A percentile compares a stretch with the other conserved stretches of the same genome.
Evolutionary conservation across 768 basidiomycete genomes (phyloP).

Genomic region (Russula sp.): DNA sequence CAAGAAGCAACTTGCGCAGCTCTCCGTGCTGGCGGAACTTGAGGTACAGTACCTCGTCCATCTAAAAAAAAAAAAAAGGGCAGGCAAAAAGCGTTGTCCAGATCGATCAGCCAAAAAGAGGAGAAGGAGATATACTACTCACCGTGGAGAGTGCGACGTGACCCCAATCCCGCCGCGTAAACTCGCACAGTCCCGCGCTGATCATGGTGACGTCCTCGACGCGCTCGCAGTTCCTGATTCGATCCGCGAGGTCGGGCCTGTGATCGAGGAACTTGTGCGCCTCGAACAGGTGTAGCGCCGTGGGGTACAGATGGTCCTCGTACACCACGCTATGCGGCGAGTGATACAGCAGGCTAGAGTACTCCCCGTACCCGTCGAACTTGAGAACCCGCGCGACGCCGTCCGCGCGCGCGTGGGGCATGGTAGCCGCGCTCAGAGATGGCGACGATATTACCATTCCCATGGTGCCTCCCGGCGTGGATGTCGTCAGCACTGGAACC

Average conservation of each 20-base stretch:
- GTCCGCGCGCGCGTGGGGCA: neutral
- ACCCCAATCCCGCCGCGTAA: slow-evolving; percentile 52
- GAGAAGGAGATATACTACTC: no score
- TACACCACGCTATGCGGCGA: slow-evolving; percentile 58
- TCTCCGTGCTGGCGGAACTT: slow-evolving; percentile 69
- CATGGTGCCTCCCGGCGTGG: neutral
- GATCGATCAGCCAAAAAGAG: neutral
- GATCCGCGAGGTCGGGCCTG: slow-evolving; percentile 46
- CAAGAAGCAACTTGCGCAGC: slow-evolving; percentile 46
- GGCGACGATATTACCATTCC: neutral
- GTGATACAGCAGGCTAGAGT: slow-evolving; percentile 53
- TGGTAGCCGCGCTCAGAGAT: slow-evolving; percentile 11
- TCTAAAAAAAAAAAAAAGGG: slow-evolving; percentile 42
- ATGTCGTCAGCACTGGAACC: neutral
- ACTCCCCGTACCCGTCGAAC: slow-evolving; percentile 32
- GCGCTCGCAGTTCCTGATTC: slow-evolving; percentile 40
- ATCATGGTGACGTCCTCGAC: slow-evolving; percentile 35
- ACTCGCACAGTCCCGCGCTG: slow-evolving; percentile 25
- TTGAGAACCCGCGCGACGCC: slow-evolving; percentile 19
- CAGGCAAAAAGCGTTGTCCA: no score
- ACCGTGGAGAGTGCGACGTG: slow-evolving; percentile 44
- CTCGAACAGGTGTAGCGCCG: slow-evolving; percentile 69
- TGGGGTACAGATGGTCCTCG: slow-evolving; percentile 50
- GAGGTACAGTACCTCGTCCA: slow-evolving; percentile 57
- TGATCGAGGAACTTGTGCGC: slow-evolving; percentile 58